A percentile compares a stretch with the other conserved stretches of the same genome.
phyloP scores from a whole-genome alignment of 2,329 filamentous ascomycete species.

The Verticillium nubilum region DNA sequence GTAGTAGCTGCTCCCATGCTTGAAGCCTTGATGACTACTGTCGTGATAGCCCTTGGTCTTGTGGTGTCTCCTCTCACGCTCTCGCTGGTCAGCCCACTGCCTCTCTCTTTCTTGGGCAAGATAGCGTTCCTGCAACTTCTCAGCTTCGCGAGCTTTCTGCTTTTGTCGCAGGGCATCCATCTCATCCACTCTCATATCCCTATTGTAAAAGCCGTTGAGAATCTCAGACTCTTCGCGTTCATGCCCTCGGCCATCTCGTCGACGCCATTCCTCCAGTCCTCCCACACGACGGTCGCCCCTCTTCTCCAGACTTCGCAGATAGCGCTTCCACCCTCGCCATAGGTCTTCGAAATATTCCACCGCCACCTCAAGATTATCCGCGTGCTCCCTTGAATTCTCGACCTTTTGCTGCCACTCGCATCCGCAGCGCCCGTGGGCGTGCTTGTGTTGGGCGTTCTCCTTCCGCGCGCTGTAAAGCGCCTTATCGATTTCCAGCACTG shows the following conservation, averaged over 20 bases:
- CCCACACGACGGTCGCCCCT: background rate
- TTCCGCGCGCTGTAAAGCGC: background rate
- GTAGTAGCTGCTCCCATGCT: background rate
- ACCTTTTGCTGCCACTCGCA: background rate
- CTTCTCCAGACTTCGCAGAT: background rate
- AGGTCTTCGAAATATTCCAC: background rate
- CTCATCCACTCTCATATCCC: background rate
- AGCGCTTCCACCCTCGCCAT: background rate
- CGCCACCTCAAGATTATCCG: background rate
- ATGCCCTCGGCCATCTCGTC: background rate
- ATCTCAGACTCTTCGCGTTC: background rate
- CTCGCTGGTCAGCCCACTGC: background rate
- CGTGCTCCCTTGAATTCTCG: background rate
- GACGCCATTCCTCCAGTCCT: background rate
- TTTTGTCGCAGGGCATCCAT: background rate
- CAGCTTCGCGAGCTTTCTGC: background rate
- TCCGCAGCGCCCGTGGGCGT: background rate
- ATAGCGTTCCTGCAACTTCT: background rate
- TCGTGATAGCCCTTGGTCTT: background rate
- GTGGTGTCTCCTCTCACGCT: background rate
- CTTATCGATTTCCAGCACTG: background rate
- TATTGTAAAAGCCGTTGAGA: background rate
- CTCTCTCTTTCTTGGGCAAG: background rate
- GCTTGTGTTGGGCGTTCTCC: background rate
- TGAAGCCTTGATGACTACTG: background rate